A percentile compares a stretch with the other conserved stretches of the same genome.
These are phyloP conservation scores for Pythium folliculosum DNA, from an alignment of 352 stramenopile genomes.

Conservation along the genomic window DNA sequence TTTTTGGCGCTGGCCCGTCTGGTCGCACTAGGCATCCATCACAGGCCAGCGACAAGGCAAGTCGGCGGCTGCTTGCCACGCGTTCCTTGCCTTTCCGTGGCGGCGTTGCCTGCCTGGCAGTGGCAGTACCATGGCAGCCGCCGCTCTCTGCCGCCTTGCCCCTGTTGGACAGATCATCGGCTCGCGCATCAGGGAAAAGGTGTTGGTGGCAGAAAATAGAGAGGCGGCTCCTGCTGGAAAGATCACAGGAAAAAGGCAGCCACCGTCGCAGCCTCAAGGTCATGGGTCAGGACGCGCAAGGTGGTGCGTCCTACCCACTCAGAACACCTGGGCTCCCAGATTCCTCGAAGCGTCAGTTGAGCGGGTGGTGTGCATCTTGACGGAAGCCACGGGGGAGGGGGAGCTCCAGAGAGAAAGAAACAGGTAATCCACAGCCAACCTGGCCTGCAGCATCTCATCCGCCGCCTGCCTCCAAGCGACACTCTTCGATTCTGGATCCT, in stretches of 20 bases:
- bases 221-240: not conserved
- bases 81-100: not conserved
- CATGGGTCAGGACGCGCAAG: no score
- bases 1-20: conserved; percentile 23
- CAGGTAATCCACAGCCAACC: not conserved
- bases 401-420: not conserved
- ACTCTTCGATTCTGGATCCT: conserved; percentile 14
- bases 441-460: conserved; percentile 10
- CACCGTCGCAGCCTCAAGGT: no score
- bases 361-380: not conserved
- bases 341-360: not conserved
- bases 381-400: not conserved
- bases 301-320: not conserved
- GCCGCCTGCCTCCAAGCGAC: conserved; percentile 15
- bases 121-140: no score
- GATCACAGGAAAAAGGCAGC: not conserved
- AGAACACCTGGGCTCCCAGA: not conserved
- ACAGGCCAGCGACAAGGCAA: conserved; percentile 12
- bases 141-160: not conserved
- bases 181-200: not conserved
- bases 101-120: not conserved
- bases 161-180: conserved; percentile 19
- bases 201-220: not conserved
- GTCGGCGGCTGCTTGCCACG: not conserved
- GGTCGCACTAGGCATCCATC: conserved; percentile 25